phyloP scores from a whole-genome alignment of 1,284 basidiomycete genomes.

The Tilletiopsis washingtonensis region DNA sequence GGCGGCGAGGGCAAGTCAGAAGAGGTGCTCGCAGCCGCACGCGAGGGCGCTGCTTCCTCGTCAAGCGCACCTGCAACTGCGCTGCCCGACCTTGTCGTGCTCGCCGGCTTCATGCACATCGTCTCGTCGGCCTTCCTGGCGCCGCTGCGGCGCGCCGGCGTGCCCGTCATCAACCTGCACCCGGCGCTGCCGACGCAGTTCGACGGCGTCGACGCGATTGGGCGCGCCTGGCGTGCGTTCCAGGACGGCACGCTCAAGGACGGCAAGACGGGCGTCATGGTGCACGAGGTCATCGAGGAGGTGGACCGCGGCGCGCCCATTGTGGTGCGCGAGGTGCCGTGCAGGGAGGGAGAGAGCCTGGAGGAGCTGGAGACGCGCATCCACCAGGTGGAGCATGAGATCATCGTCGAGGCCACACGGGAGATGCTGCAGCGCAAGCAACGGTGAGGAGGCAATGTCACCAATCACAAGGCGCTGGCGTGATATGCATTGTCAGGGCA shows the following conservation, averaged over 20 bases:
- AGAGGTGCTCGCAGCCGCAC: not conserved
- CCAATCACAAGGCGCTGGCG: too few relatives aligned
- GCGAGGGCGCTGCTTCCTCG: not conserved
- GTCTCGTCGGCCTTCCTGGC: constrained; percentile 55
- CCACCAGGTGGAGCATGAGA: constrained; percentile 76
- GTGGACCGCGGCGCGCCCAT: constrained; percentile 87
- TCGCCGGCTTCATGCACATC: constrained; percentile 98
- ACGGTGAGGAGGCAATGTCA: too few relatives aligned
- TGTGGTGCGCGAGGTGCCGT: constrained; percentile 68
- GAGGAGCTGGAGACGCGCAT: constrained; percentile 70
- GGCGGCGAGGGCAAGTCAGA: constrained; percentile 10
- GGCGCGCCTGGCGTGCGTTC: constrained; percentile 72
- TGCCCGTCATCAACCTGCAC: constrained; percentile 92
- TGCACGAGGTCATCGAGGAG: constrained; percentile 85
- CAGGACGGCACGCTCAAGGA: not conserved
- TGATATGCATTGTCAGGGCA: too few relatives aligned
- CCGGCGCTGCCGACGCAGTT: constrained; percentile 91
- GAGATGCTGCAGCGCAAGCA: too few relatives aligned
- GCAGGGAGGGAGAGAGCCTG: constrained; percentile 62
- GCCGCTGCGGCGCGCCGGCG: constrained; percentile 47
- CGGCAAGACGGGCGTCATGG: constrained; percentile 71
- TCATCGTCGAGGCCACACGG: constrained; percentile 76
- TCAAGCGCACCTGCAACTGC: too few relatives aligned
- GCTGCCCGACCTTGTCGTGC: constrained; percentile 73
- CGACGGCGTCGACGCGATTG: constrained; percentile 83